Conservation (phyloP, 2,329 filamentous ascomycete species). For the Zalaria sp. region DNA sequence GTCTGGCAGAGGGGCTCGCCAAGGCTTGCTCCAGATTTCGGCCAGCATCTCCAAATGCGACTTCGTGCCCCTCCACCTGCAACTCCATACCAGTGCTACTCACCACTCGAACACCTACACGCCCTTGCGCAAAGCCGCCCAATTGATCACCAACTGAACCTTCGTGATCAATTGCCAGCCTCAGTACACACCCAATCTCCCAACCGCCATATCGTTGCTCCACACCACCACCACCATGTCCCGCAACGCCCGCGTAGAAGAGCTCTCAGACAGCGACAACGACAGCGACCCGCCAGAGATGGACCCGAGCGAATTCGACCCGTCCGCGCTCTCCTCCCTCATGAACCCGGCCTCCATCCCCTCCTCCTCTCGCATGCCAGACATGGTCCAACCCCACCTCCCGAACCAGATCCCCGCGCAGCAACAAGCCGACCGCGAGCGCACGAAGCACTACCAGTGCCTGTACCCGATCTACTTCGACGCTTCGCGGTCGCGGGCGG, state of each 20-base stretch:
- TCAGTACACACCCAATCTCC: too few relatives aligned
- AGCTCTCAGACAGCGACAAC: constrained; percentile 69
- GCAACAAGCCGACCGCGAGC: constrained; percentile 35
- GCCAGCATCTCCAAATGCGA: too few relatives aligned
- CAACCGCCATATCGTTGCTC: too few relatives aligned
- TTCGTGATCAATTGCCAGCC: too few relatives aligned
- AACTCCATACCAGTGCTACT: too few relatives aligned
- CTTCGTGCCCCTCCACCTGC: too few relatives aligned
- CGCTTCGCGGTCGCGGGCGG: constrained; percentile 53
- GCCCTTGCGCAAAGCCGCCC: too few relatives aligned
- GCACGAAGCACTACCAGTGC: constrained; percentile 66
- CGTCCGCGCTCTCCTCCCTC: constrained; percentile 12
- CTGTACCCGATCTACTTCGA: constrained; percentile 97
- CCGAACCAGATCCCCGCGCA: constrained; percentile 9
- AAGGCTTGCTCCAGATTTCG: too few relatives aligned
- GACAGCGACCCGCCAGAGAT: constrained; percentile 75
- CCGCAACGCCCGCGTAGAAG: constrained; percentile 71
- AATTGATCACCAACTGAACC: too few relatives aligned
- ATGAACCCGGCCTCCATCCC: constrained; percentile 9
- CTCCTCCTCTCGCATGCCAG: constrained; percentile 10
- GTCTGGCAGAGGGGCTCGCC: too few relatives aligned
- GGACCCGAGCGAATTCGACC: constrained; percentile 44
- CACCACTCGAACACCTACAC: too few relatives aligned
- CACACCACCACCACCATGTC: constrained; percentile 48
- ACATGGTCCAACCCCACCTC: constrained; percentile 14